phyloP scores from a whole-genome alignment of 106 monocot genomes.

The Cymbidium sinense region DNA sequence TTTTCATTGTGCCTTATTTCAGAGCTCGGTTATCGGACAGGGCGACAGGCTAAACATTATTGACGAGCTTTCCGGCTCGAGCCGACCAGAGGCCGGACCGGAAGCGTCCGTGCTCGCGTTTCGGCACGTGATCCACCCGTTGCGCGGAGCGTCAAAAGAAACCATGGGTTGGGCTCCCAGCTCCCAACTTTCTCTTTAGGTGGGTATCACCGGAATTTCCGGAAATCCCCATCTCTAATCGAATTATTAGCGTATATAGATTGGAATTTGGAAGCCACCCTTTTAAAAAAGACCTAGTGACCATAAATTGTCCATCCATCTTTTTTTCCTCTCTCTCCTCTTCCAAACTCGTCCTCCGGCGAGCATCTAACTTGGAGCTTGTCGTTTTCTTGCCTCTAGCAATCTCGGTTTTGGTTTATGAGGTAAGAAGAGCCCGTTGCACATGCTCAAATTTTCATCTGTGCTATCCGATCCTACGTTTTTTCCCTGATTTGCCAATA shows the following conservation, averaged over 20 bases:
- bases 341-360: background rate
- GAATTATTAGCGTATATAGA: background rate
- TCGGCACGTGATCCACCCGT: no score
- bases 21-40: no score
- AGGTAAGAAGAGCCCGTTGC: constrained; percentile 23
- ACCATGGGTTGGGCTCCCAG: no score
- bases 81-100: no score
- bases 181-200: background rate
- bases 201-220: background rate
- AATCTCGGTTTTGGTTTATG: constrained; percentile 63
- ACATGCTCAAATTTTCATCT: background rate
- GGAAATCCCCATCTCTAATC: background rate
- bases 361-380: background rate
- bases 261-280: background rate
- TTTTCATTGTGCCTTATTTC: no score
- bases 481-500: background rate
- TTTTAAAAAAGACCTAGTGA: background rate
- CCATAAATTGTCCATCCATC: no score
- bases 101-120: no score
- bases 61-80: no score
- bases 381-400: constrained; percentile 22
- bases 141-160: no score
- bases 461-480: constrained; percentile 4
- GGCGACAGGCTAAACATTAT: no score
- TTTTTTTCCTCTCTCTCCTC: background rate